Evolutionary conservation across 768 basidiomycete species (phyloP).

Genomic region (Austroboletus eburneus): DNA sequence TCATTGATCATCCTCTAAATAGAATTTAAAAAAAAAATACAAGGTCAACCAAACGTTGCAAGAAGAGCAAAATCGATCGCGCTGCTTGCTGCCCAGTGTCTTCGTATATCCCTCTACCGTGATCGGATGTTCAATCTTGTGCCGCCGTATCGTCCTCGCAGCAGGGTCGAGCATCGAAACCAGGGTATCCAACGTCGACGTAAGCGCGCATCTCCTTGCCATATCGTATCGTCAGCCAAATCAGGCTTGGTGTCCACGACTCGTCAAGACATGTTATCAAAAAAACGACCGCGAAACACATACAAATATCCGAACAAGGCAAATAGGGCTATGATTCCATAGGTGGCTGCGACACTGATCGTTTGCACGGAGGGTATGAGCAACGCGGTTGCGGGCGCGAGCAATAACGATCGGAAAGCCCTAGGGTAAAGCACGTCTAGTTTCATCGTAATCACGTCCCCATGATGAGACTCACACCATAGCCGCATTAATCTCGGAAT

Average conservation of each 20-base stretch:
- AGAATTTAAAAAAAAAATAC: too few species aligned
- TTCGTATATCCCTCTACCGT: too few species aligned
- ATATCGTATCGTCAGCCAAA: constrained; percentile 51
- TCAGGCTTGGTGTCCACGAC: constrained; percentile 39
- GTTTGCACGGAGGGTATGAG: constrained; percentile 42
- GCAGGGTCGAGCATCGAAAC: constrained; percentile 5
- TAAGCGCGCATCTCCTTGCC: constrained; percentile 55
- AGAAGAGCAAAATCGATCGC: too few species aligned
- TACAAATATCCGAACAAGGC: constrained; percentile 52
- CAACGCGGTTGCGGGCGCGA: constrained; percentile 14
- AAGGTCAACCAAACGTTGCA: too few species aligned
- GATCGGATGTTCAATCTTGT: neutral
- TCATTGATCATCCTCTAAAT: too few species aligned
- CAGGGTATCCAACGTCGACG: constrained; percentile 53
- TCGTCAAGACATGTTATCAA: neutral
- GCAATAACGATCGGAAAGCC: constrained; percentile 22
- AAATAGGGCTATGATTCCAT: constrained; percentile 42
- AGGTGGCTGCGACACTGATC: constrained; percentile 48
- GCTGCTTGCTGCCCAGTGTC: too few species aligned
- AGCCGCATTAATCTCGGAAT: constrained; percentile 62
- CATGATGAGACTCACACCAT: constrained; percentile 42
- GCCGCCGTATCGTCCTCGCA: neutral
- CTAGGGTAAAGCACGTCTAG: constrained; percentile 6
- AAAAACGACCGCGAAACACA: constrained; percentile 20
- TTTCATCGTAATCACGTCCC: too few species aligned